These are phyloP conservation scores for Sicyos edulis DNA, from an alignment of 306 rosid genomes.

Conservation along the genomic window DNA sequence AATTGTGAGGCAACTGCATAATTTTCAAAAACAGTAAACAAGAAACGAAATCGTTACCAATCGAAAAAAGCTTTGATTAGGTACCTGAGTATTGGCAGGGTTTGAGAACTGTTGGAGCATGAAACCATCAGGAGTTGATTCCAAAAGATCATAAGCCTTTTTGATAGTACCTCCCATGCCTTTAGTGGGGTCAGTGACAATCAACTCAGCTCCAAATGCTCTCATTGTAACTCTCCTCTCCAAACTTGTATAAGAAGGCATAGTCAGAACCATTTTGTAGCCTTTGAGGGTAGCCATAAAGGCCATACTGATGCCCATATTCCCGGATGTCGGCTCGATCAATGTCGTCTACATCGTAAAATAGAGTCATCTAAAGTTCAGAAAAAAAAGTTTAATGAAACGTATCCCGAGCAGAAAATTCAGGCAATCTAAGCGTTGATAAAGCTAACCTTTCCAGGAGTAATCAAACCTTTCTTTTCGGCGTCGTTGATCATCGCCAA, in stretches of 20 bases:
- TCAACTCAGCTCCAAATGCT: slow-evolving; percentile 82
- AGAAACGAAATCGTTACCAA: background rate
- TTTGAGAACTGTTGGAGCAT: slow-evolving; percentile 90
- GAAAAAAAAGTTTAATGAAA: background rate
- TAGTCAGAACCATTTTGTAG: slow-evolving; percentile 72
- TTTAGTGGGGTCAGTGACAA: slow-evolving; percentile 75
- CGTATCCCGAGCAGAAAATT: background rate
- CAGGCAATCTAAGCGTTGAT: background rate
- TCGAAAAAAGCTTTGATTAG: background rate
- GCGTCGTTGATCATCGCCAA: slow-evolving; percentile 45
- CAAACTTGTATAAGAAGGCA: slow-evolving; percentile 75
- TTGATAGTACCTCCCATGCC: slow-evolving; percentile 81
- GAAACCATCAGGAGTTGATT: slow-evolving; percentile 63
- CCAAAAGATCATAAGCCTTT: slow-evolving; percentile 77
- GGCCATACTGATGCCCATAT: slow-evolving; percentile 88
- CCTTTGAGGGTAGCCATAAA: slow-evolving; percentile 81
- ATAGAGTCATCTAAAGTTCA: background rate
- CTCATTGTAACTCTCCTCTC: slow-evolving; percentile 77
- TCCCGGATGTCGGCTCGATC: slow-evolving; percentile 88
- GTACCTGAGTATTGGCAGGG: slow-evolving; percentile 73
- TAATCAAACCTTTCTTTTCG: slow-evolving; percentile 42
- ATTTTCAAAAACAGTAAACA: too few species aligned
- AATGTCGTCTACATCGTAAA: slow-evolving; percentile 44
- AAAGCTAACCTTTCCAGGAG: slow-evolving; percentile 46
- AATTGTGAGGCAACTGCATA: too few species aligned